Percentiles rank a stretch among this genome's conserved stretches.
Conservation (phyloP, 306 rosid species). For the Sophora flavescens region DNA sequence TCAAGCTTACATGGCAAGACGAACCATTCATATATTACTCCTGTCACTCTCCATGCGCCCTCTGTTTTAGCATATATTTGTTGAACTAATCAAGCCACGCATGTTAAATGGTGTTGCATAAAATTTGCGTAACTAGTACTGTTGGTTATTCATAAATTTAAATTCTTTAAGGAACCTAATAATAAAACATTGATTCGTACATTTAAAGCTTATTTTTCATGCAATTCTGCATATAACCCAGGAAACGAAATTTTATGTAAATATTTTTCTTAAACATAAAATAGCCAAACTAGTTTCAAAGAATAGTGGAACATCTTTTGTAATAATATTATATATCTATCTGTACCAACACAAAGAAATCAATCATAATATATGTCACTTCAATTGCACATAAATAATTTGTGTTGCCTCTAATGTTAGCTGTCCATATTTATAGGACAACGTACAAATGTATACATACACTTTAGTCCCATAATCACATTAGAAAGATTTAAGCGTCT, state of each 20-base stretch:
- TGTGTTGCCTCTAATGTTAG: constrained; percentile 25
- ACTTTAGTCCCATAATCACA: background rate
- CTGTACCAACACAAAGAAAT: no score
- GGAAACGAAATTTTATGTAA: no score
- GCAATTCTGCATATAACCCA: background rate
- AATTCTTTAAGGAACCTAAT: background rate
- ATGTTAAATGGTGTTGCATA: constrained; percentile 14
- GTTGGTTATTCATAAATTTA: background rate
- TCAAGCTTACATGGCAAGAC: no score
- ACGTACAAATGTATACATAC: background rate
- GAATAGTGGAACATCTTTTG: constrained; percentile 1
- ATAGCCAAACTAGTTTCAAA: background rate
- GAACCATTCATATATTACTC: no score
- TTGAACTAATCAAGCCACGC: constrained; percentile 25
- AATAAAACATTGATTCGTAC: background rate
- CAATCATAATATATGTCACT: background rate
- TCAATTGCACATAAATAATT: constrained; percentile 9
- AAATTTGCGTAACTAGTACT: constrained; percentile 3
- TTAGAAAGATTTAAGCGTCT: background rate
- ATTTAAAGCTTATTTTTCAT: background rate
- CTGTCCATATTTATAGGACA: constrained; percentile 32
- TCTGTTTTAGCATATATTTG: no score
- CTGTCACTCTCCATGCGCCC: no score
- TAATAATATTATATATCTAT: background rate
- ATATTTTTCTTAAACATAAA: background rate